phyloP scores from a whole-genome alignment of 768 basidiomycete species.

The Mrakia gelida region DNA sequence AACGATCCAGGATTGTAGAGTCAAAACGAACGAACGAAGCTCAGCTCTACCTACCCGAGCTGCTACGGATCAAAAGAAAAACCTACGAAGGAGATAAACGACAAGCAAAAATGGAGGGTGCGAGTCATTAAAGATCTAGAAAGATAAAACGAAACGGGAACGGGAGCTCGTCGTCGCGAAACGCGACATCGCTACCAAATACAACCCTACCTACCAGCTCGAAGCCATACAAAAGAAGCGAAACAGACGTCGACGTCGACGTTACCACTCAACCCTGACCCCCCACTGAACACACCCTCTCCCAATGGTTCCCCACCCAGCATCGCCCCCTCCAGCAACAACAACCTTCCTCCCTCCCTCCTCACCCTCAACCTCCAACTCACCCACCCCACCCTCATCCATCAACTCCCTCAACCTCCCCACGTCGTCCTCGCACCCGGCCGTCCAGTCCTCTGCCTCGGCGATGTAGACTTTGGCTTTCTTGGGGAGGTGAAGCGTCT shows the following conservation, averaged over 20 bases:
- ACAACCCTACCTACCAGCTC: background rate
- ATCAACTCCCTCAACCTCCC: background rate
- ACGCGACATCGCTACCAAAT: too few relatives aligned
- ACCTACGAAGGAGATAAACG: too few relatives aligned
- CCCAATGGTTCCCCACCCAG: background rate
- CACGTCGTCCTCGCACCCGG: background rate
- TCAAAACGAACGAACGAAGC: too few relatives aligned
- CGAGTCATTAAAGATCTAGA: too few relatives aligned
- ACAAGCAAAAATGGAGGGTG: too few relatives aligned
- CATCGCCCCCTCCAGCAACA: background rate
- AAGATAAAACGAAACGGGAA: too few relatives aligned
- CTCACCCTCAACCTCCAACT: background rate
- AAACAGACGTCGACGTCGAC: too few relatives aligned
- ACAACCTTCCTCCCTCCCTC: background rate
- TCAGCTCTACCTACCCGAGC: too few relatives aligned
- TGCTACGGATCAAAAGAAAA: too few relatives aligned
- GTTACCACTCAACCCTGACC: constrained; percentile 8
- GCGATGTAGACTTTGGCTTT: background rate
- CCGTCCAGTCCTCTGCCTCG: background rate
- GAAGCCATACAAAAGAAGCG: too few relatives aligned
- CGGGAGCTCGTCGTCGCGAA: too few relatives aligned
- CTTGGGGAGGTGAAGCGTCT: background rate
- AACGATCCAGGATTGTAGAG: too few relatives aligned
- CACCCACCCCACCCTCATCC: background rate
- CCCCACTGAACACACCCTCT: background rate